A percentile compares a stretch with the other conserved stretches of the same genome.
These are phyloP conservation scores for Epichloe brachyelytri DNA, from an alignment of 2,329 filamentous ascomycete species.

Conservation along the genomic window DNA sequence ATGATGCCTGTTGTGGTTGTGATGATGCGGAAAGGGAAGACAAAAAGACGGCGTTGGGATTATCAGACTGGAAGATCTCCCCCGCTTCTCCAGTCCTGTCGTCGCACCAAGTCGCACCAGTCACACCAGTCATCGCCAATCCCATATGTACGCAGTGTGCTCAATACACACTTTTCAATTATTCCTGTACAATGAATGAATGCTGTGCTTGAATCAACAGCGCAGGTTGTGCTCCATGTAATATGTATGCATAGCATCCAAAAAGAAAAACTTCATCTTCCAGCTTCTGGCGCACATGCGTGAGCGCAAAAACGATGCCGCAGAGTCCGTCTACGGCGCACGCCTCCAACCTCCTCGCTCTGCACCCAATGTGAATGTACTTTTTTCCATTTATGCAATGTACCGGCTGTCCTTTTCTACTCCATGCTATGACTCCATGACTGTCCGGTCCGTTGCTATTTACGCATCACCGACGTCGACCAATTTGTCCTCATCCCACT, in stretches of 20 bases:
- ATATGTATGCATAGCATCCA: not conserved
- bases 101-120: too few relatives aligned
- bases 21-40: not conserved
- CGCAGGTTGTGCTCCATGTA: not conserved
- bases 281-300: not conserved
- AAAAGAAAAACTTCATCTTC: constrained; percentile 1
- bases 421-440: not conserved
- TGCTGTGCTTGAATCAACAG: too few relatives aligned
- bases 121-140: too few relatives aligned
- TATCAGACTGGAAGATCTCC: too few relatives aligned
- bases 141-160: too few relatives aligned
- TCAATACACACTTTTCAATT: not conserved
- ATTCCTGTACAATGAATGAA: not conserved
- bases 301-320: not conserved
- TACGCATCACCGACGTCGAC: constrained; percentile 18
- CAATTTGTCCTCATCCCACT: constrained; percentile 28
- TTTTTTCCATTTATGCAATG: too few relatives aligned
- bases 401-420: not conserved
- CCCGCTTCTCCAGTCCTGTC: too few relatives aligned
- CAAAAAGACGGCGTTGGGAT: not conserved
- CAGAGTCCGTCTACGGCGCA: not conserved
- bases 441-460: not conserved
- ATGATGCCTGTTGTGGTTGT: constrained; percentile 7
- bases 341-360: too few relatives aligned
- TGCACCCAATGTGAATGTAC: too few relatives aligned